Evolutionary conservation across 331 rosid genomes (phyloP).

Genomic region (Stylosanthes scabra): DNA sequence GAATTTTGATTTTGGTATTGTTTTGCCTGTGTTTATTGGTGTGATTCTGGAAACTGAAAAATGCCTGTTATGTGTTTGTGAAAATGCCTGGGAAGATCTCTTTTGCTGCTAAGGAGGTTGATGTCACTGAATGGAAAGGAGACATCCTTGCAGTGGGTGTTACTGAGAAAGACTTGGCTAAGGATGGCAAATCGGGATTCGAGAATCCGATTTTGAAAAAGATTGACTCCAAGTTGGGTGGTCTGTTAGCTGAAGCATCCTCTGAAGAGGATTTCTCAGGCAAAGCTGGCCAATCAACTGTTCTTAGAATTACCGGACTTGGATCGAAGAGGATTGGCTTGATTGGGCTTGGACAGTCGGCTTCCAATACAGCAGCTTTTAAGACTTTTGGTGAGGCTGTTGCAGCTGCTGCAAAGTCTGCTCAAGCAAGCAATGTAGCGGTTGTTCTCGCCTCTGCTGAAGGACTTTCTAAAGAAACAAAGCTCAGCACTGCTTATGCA

Average conservation of each 20-base stretch:
- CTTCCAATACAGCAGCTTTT: conserved; percentile 59
- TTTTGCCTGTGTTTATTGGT: neutral
- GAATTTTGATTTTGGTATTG: conserved; percentile 10
- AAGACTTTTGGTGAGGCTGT: conserved; percentile 89
- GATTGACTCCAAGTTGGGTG: conserved; percentile 79
- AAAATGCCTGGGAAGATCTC: conserved; percentile 62
- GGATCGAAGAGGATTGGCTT: conserved; percentile 85
- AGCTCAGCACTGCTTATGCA: conserved; percentile 75
- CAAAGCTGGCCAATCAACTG: conserved; percentile 81
- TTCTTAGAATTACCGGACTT: conserved; percentile 78
- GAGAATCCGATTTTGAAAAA: conserved; percentile 74
- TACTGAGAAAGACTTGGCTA: conserved; percentile 80
- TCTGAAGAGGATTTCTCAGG: conserved; percentile 96
- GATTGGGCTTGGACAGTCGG: conserved; percentile 87
- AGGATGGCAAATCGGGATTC: conserved; percentile 68
- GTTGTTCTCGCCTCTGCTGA: conserved; percentile 79
- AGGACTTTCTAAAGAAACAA: conserved; percentile 60
- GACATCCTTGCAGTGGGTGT: conserved; percentile 96
- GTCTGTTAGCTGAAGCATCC: conserved; percentile 83
- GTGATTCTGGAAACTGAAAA: conserved; percentile 40
- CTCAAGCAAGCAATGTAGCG: conserved; percentile 76
- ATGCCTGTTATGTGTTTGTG: conserved; percentile 52
- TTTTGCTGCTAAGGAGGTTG: conserved; percentile 73
- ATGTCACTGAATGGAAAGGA: conserved; percentile 90
- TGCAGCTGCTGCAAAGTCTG: conserved; percentile 77